Conservation (phyloP, 148 eudicot species). For the Fagopyrum homotropicum region DNA sequence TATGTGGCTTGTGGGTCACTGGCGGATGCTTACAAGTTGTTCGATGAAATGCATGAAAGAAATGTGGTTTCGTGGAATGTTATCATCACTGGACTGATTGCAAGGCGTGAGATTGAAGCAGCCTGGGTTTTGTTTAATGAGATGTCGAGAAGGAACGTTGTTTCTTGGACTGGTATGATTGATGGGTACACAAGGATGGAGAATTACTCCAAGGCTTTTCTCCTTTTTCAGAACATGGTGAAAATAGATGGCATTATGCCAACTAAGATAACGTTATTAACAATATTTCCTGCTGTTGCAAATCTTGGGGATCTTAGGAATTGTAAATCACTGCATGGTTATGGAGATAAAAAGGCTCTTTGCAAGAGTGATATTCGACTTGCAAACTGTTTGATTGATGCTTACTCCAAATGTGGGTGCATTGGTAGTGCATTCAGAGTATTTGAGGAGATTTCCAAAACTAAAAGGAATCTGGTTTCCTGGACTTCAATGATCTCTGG, state of each 20-base stretch:
- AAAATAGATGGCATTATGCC: conserved; percentile 36
- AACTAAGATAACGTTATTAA: conserved; percentile 41
- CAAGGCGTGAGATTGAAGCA: conserved; percentile 31
- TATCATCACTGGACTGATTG: conserved; percentile 49
- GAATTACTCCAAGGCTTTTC: conserved; percentile 30
- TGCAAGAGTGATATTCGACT: conserved; percentile 30
- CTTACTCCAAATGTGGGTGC: conserved; percentile 62
- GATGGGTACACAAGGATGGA: conserved; percentile 43
- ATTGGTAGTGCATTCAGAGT: conserved; percentile 33
- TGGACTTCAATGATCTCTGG: conserved; percentile 64
- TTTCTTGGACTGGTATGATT: conserved; percentile 70
- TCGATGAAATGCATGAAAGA: conserved; percentile 63
- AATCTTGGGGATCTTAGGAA: conserved; percentile 36
- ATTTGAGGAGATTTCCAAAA: conserved; percentile 27
- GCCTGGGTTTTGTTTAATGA: conserved; percentile 40
- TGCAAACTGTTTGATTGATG: conserved; percentile 44
- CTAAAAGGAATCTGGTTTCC: conserved; percentile 40
- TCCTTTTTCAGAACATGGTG: conserved; percentile 42
- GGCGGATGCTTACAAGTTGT: conserved; percentile 34
- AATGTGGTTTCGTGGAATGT: conserved; percentile 66
- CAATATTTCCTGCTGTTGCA: conserved; percentile 41
- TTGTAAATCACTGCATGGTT: conserved; percentile 42
- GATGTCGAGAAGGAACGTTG: conserved; percentile 44
- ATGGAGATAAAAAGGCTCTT: conserved; percentile 38
- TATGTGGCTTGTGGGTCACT: conserved; percentile 36